A percentile compares a stretch with the other conserved stretches of the same genome.
Conservation (phyloP, 164 flowering plant genomes). For the Aristolochia contorta region DNA sequence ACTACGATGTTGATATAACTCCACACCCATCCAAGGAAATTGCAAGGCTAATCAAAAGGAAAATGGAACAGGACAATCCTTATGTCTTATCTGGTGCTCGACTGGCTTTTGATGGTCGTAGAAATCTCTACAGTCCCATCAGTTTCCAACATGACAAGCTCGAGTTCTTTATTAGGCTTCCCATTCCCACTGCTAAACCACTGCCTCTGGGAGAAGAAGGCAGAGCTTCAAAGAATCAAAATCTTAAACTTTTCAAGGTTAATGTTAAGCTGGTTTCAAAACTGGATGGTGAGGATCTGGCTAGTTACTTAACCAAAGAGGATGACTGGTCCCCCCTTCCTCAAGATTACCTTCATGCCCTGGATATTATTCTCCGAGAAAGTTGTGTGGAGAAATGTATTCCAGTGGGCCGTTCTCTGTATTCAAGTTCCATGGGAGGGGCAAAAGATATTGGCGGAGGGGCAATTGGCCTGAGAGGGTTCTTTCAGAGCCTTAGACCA, state of each 20-base stretch:
- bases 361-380: conserved; percentile 82
- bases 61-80: conserved; percentile 55
- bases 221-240: conserved; percentile 20
- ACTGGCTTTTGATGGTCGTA: conserved; percentile 85
- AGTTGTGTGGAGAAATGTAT: conserved; percentile 58
- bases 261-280: conserved; percentile 68
- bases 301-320: conserved; percentile 43
- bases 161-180: conserved; percentile 61
- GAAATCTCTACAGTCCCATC: conserved; percentile 63
- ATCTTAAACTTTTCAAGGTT: conserved; percentile 48
- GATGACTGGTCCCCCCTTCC: conserved; percentile 62
- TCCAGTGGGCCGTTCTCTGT: conserved; percentile 64
- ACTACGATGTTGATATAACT: conserved; percentile 76
- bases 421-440: conserved; percentile 74
- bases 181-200: conserved; percentile 35
- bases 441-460: conserved; percentile 78
- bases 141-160: conserved; percentile 61
- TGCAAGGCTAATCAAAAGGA: conserved; percentile 62
- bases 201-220: conserved; percentile 11
- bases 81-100: conserved; percentile 39
- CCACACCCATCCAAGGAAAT: conserved; percentile 81
- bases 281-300: conserved; percentile 49
- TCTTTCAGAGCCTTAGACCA: conserved; percentile 88
- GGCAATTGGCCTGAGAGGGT: conserved; percentile 79
- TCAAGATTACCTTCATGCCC: conserved; percentile 87